A percentile compares a stretch with the other conserved stretches of the same genome.
phyloP scores from a whole-genome alignment of 306 rosid genomes.

The Calophaca sinica region DNA sequence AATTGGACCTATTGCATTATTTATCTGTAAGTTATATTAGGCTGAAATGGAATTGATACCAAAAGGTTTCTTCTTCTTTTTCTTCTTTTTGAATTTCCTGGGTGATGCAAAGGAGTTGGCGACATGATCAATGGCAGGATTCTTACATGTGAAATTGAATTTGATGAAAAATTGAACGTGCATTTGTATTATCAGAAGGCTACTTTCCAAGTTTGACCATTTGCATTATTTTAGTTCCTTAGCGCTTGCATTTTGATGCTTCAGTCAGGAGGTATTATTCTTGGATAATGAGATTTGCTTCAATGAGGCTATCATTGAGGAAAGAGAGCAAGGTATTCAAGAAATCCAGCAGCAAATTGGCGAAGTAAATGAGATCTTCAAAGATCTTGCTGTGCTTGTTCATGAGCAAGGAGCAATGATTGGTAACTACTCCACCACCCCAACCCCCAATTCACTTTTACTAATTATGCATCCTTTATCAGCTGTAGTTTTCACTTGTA shows the following conservation, averaged over 20 bases:
- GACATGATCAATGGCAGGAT: not conserved
- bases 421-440: constrained; percentile 53
- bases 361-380: constrained; percentile 94
- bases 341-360: constrained; percentile 97
- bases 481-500: not conserved
- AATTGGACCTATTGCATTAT: constrained; percentile 6
- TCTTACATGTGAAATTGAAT: constrained; percentile 21
- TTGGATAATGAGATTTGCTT: constrained; percentile 88
- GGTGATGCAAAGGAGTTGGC: not conserved
- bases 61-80: not conserved
- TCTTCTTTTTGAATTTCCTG: constrained; percentile 1
- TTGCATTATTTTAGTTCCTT: constrained; percentile 36
- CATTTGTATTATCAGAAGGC: constrained; percentile 30
- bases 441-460: constrained; percentile 9
- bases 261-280: constrained; percentile 89
- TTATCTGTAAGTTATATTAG: not conserved
- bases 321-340: constrained; percentile 97
- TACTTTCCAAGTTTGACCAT: constrained; percentile 24
- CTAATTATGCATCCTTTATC: constrained; percentile 2
- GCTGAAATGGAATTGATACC: constrained; percentile 34
- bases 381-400: constrained; percentile 93
- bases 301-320: constrained; percentile 97
- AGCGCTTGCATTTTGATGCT: constrained; percentile 43
- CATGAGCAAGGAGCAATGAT: constrained; percentile 96
- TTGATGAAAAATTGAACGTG: constrained; percentile 31